Conservation (phyloP, 1,284 basidiomycete genomes). For the Cutaneotrichosporon cavernicola region DNA sequence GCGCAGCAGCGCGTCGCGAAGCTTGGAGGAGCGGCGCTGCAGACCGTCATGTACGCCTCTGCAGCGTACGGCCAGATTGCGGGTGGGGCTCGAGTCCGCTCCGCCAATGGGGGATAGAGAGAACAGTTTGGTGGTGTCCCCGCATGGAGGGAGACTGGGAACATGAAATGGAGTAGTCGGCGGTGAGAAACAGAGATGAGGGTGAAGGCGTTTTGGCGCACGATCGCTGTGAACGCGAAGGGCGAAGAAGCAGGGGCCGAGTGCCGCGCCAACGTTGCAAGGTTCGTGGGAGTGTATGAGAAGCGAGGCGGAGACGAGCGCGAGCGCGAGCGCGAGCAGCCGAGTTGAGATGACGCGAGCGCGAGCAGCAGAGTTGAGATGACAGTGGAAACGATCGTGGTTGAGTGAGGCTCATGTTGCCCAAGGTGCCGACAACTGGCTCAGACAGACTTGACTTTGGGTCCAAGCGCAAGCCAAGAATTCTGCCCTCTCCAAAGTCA, state of each 20-base stretch:
- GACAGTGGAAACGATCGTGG: background rate
- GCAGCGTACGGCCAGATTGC: background rate
- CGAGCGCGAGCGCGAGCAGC: background rate
- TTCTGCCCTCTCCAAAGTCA: background rate
- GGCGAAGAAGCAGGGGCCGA: background rate
- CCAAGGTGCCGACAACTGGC: background rate
- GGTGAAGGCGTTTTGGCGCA: background rate
- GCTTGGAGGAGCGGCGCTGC: background rate
- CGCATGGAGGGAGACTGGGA: background rate
- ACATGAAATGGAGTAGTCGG: background rate
- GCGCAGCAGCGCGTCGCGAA: slow-evolving; percentile 1
- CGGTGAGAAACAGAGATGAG: background rate
- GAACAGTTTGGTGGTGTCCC: background rate
- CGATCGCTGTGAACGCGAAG: background rate
- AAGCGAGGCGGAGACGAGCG: background rate
- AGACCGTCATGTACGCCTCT: background rate
- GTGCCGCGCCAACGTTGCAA: too few species aligned
- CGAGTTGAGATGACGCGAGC: background rate
- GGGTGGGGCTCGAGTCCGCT: background rate
- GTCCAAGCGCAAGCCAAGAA: background rate
- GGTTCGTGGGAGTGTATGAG: too few species aligned
- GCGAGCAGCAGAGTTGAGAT: background rate
- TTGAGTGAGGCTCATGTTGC: background rate
- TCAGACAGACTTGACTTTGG: background rate
- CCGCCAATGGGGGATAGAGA: background rate